These are phyloP conservation scores for Torulaspora globosa DNA, from an alignment of 1,139 yeast species.

Conservation along the genomic window DNA sequence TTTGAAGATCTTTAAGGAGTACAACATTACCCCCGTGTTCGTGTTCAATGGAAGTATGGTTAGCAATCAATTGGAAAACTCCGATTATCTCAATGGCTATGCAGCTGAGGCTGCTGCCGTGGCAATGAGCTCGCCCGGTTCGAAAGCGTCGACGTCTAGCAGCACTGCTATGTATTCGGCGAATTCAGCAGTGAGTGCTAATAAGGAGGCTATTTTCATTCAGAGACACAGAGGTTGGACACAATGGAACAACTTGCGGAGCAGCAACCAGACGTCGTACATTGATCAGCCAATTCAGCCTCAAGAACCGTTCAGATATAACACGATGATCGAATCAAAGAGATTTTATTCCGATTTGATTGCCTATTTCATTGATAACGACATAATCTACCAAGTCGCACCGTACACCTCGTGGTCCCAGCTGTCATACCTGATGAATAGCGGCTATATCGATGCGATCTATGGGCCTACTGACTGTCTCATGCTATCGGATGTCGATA, in stretches of 20 bases:
- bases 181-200: conserved; percentile 20
- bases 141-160: conserved; percentile 7
- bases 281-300: conserved; percentile 38
- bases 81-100: conserved; percentile 26
- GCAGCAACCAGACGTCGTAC: conserved; percentile 35
- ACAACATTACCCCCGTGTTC: conserved; percentile 69
- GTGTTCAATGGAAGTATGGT: conserved; percentile 57
- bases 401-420: conserved; percentile 86
- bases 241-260: conserved; percentile 33
- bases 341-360: conserved; percentile 56
- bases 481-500: conserved; percentile 58
- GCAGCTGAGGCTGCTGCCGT: conserved; percentile 24
- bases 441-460: conserved; percentile 61
- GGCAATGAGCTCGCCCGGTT: conserved; percentile 11
- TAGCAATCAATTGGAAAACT: conserved; percentile 32
- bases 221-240: conserved; percentile 39
- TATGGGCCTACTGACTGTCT: conserved; percentile 82
- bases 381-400: conserved; percentile 66
- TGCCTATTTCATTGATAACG: conserved; percentile 51
- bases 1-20: conserved; percentile 54
- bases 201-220: conserved; percentile 22
- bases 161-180: conserved; percentile 13
- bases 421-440: conserved; percentile 60
- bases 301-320: conserved; percentile 37
- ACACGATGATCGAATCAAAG: conserved; percentile 34